Percentiles rank a stretch among this genome's conserved stretches.
Conservation (phyloP, 495 filamentous ascomycete genomes). For the Hypoxylon rickii region DNA sequence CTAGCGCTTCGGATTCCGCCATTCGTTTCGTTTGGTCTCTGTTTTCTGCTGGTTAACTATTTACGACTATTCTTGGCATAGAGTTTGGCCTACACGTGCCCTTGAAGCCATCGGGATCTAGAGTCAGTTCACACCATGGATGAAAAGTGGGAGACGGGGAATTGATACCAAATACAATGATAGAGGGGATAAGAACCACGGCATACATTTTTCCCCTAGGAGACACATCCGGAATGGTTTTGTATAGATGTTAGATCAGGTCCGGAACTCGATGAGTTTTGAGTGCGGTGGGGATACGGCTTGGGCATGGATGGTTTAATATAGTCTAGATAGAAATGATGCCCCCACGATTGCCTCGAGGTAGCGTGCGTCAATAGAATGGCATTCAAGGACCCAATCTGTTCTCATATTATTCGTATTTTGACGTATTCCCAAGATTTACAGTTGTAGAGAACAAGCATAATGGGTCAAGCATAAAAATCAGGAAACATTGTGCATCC, state of each 20-base stretch:
- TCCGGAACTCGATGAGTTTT: not conserved
- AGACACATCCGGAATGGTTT: constrained; percentile 8
- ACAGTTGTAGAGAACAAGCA: too few relatives aligned
- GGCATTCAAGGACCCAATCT: not conserved
- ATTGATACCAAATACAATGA: constrained; percentile 28
- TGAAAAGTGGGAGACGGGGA: constrained; percentile 12
- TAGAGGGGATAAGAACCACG: constrained; percentile 10
- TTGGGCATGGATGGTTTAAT: not conserved
- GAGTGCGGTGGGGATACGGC: not conserved
- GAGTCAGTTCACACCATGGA: constrained; percentile 23
- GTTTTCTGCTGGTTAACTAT: not conserved
- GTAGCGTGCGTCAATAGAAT: not conserved
- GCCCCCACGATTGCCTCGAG: not conserved
- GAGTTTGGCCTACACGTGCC: not conserved
- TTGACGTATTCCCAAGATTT: too few relatives aligned
- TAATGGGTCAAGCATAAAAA: too few relatives aligned
- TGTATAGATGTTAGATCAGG: constrained; percentile 10
- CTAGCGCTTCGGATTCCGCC: too few relatives aligned
- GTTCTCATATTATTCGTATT: too few relatives aligned
- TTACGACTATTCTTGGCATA: not conserved
- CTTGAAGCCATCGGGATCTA: constrained; percentile 17
- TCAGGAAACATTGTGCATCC: too few relatives aligned
- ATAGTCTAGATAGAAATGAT: not conserved
- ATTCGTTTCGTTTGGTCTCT: too few relatives aligned
- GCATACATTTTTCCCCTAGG: constrained; percentile 5